These are phyloP conservation scores for Cydonia oblonga DNA, from an alignment of 331 rosid species.

Conservation along the genomic window DNA sequence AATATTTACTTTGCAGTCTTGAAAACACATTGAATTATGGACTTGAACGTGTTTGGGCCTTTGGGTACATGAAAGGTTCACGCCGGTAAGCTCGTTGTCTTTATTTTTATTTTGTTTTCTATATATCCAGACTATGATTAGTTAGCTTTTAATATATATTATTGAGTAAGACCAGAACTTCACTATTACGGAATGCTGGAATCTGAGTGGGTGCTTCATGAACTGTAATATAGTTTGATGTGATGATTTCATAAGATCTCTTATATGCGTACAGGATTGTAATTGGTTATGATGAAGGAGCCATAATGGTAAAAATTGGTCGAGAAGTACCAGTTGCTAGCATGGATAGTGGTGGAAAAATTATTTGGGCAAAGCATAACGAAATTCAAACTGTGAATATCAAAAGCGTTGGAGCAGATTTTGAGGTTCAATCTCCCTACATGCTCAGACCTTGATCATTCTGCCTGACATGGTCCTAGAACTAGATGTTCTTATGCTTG, in stretches of 20 bases:
- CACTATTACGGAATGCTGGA: background rate
- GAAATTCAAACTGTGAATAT: background rate
- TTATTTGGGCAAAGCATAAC: too few species aligned
- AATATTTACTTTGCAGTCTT: slow-evolving; percentile 41
- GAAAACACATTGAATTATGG: slow-evolving; percentile 57
- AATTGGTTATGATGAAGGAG: slow-evolving; percentile 46
- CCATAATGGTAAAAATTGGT: slow-evolving; percentile 42
- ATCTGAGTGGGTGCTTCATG: background rate
- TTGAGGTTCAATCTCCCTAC: slow-evolving; percentile 25
- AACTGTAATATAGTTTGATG: background rate
- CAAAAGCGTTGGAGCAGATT: slow-evolving; percentile 35
- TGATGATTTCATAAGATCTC: background rate
- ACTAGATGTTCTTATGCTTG: background rate
- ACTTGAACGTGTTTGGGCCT: slow-evolving; percentile 75
- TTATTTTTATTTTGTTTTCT: background rate
- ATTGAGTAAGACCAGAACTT: background rate
- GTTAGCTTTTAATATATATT: background rate
- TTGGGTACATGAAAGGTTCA: slow-evolving; percentile 74
- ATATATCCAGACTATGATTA: background rate
- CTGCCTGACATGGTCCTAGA: background rate
- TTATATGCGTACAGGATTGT: slow-evolving; percentile 21
- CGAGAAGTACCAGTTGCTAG: slow-evolving; percentile 42
- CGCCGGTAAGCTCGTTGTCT: slow-evolving; percentile 33
- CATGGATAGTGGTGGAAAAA: slow-evolving; percentile 25
- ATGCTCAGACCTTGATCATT: background rate